A percentile compares a stretch with the other conserved stretches of the same genome.
These are phyloP conservation scores for Colletotrichum scovillei DNA, from an alignment of 2,329 filamentous ascomycete species.

Conservation along the genomic window DNA sequence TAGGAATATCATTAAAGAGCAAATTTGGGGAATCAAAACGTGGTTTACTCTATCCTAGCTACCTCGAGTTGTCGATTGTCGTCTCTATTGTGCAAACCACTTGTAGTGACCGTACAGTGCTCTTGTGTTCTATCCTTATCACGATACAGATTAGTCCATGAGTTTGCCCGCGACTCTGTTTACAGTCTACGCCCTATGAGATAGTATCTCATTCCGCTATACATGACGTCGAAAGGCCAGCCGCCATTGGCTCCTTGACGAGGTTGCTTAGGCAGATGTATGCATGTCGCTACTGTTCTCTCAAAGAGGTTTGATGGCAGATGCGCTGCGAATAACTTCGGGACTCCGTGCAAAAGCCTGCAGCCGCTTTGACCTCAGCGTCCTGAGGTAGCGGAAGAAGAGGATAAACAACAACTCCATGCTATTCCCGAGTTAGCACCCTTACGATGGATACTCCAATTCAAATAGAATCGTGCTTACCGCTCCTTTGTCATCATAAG, in stretches of 20 bases:
- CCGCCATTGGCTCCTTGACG: neutral
- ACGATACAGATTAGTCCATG: neutral
- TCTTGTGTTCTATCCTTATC: neutral
- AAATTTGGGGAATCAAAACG: neutral
- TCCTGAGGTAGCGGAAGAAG: conserved; percentile 83
- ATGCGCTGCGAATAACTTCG: conserved; percentile 51
- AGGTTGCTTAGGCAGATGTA: neutral
- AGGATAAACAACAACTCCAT: conserved; percentile 91
- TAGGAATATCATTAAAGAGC: neutral
- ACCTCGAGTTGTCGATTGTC: neutral
- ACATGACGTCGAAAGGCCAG: neutral
- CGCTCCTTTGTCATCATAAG: conserved; percentile 99
- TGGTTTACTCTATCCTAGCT: neutral
- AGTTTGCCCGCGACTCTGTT: neutral
- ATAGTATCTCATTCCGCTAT: neutral
- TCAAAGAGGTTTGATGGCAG: conserved; percentile 16
- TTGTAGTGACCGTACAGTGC: neutral
- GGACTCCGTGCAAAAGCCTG: conserved; percentile 73
- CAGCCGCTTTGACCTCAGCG: conserved; percentile 76
- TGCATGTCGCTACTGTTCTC: no score
- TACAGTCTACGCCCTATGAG: neutral
- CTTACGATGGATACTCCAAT: neutral
- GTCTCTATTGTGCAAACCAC: neutral
- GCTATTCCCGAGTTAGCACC: conserved; percentile 52
- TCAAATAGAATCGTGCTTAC: conserved; percentile 56